A percentile compares a stretch with the other conserved stretches of the same genome.
phyloP scores from a whole-genome alignment of 2,329 filamentous ascomycete genomes.

The Pseudopyricularia cyperi region DNA sequence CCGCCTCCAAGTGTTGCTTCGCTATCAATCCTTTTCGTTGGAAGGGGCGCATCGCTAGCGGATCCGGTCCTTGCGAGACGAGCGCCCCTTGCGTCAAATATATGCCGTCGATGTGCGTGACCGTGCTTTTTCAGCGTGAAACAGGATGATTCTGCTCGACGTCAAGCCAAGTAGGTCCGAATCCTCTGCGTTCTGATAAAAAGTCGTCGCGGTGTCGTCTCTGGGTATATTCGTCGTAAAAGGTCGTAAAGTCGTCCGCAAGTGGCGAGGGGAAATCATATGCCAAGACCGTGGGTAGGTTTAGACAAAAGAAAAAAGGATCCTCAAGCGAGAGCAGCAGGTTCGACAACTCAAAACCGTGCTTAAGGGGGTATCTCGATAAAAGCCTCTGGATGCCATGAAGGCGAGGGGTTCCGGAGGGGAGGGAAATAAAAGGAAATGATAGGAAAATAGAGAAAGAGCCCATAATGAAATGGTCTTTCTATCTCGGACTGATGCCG shows the following conservation, averaged over 20 bases:
- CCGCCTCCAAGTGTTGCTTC: constrained; percentile 23
- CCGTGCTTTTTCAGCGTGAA: constrained; percentile 6
- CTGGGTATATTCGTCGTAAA: constrained; percentile 22
- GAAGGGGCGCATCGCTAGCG: neutral
- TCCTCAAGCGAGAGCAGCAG: constrained; percentile 22
- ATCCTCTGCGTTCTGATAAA: constrained; percentile 15
- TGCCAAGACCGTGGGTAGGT: constrained; percentile 10
- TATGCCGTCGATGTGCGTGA: neutral
- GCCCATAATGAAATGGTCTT: constrained; percentile 19
- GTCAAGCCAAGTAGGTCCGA: constrained; percentile 8
- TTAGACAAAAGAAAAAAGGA: constrained; percentile 17
- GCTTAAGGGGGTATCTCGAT: constrained; percentile 21
- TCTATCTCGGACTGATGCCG: constrained; percentile 34
- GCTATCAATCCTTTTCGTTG: constrained; percentile 1
- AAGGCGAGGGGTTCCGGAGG: constrained; percentile 6
- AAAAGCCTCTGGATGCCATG: constrained; percentile 28
- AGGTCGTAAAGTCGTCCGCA: constrained; percentile 32
- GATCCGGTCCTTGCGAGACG: neutral
- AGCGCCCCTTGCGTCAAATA: neutral
- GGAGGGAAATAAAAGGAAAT: constrained; percentile 16
- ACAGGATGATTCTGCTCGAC: constrained; percentile 7
- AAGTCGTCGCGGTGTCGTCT: constrained; percentile 22
- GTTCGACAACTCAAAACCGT: neutral
- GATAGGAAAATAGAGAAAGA: constrained; percentile 15
- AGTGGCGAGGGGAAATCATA: constrained; percentile 21